Evolutionary conservation across 768 basidiomycete species (phyloP).

Genomic region (Neoboletus brunneissimus): DNA sequence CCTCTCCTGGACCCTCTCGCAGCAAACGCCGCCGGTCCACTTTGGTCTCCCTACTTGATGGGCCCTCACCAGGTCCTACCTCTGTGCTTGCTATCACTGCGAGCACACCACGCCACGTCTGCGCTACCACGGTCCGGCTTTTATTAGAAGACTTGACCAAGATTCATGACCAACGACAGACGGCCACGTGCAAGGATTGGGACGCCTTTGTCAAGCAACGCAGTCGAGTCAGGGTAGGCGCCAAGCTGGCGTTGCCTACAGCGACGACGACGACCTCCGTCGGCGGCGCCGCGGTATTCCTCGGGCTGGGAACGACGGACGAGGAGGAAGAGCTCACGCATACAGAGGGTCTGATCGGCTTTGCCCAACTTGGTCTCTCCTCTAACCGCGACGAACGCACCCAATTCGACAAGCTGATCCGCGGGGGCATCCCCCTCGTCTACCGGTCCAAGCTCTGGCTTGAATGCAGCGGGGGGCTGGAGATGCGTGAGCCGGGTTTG

Average conservation of each 20-base stretch:
- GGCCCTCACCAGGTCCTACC: constrained; percentile 24
- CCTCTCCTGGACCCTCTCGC: constrained; percentile 51
- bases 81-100: constrained; percentile 60
- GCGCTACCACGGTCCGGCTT: constrained; percentile 68
- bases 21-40: constrained; percentile 46
- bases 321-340: constrained; percentile 77
- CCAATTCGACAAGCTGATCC: constrained; percentile 77
- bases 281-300: constrained; percentile 58
- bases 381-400: constrained; percentile 67
- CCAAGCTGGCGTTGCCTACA: constrained; percentile 18
- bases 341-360: constrained; percentile 83
- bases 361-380: constrained; percentile 82
- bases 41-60: constrained; percentile 28
- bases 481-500: constrained; percentile 87
- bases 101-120: constrained; percentile 70
- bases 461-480: constrained; percentile 91
- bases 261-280: constrained; percentile 22
- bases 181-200: constrained; percentile 73
- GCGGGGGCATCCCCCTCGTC: constrained; percentile 82
- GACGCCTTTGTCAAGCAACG: constrained; percentile 79
- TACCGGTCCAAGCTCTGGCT: constrained; percentile 89
- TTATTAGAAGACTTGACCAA: constrained; percentile 74
- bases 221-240: constrained; percentile 41
- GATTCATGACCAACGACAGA: constrained; percentile 80
- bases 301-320: constrained; percentile 61